phyloP scores from a whole-genome alignment of 2,329 filamentous ascomycete species.

The Alternaria ventricosa region DNA sequence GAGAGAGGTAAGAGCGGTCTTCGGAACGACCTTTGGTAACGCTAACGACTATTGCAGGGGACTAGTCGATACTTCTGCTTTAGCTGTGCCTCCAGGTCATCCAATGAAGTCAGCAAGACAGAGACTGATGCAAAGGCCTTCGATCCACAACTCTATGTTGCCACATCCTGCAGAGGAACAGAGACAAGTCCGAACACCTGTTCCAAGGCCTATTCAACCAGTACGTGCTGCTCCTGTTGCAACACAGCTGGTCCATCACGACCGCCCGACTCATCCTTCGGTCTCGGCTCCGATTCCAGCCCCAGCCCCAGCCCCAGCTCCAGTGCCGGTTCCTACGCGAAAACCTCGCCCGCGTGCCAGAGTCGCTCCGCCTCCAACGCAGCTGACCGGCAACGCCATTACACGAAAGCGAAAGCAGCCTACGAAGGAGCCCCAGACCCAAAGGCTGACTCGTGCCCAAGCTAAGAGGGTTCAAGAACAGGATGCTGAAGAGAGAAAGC shows the following conservation, averaged over 20 bases:
- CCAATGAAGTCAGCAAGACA: constrained; percentile 21
- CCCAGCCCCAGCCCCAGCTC: not conserved
- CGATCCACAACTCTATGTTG: constrained; percentile 24
- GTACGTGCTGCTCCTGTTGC: not conserved
- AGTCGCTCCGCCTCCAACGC: constrained; percentile 1
- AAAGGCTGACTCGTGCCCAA: constrained; percentile 17
- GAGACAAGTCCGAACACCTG: not conserved
- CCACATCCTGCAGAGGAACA: not conserved
- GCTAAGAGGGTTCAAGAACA: constrained; percentile 8
- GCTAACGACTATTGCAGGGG: constrained; percentile 8
- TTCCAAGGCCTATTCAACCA: not conserved
- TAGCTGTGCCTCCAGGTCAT: constrained; percentile 7
- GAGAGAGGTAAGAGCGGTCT: constrained; percentile 1
- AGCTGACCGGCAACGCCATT: constrained; percentile 2
- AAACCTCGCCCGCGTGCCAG: not conserved
- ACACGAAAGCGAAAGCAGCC: constrained; percentile 13
- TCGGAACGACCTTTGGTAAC: not conserved
- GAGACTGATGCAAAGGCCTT: constrained; percentile 27
- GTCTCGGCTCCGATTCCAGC: not conserved
- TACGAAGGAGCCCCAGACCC: not conserved
- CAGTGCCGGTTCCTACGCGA: not conserved
- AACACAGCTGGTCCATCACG: constrained; percentile 5
- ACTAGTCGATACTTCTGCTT: not conserved
- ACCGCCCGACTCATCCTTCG: not conserved
- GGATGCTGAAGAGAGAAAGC: not conserved